phyloP scores from a whole-genome alignment of 306 rosid genomes.

The Elaeagnus macrophylla region DNA sequence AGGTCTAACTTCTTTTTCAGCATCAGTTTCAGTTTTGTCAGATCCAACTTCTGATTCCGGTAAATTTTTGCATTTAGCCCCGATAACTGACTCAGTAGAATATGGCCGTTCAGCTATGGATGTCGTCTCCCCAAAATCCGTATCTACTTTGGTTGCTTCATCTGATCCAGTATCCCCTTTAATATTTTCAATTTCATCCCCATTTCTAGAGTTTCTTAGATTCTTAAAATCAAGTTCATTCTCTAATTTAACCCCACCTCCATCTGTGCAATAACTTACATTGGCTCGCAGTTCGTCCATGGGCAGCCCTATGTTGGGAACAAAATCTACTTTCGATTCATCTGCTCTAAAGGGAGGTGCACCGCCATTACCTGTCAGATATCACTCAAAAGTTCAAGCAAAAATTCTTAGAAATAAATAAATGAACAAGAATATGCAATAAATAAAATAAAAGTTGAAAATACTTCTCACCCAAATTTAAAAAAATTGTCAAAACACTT shows the following conservation, averaged over 20 bases:
- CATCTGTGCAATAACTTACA: conserved; percentile 11
- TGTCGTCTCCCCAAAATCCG: conserved; percentile 14
- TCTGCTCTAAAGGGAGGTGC: conserved; percentile 1
- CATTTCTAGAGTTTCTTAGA: conserved; percentile 15
- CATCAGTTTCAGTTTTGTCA: background rate
- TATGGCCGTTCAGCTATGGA: too few relatives aligned
- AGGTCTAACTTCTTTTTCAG: background rate
- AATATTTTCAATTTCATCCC: conserved; percentile 5
- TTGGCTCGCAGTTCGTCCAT: conserved; percentile 15
- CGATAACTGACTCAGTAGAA: background rate
- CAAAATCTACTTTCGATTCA: background rate
- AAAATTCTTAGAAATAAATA: too few relatives aligned
- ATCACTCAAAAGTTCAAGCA: conserved; percentile 8
- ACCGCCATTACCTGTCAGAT: conserved; percentile 22
- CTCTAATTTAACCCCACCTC: conserved; percentile 23
- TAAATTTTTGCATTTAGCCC: too few relatives aligned
- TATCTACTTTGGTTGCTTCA: conserved; percentile 18
- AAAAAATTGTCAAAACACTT: conserved; percentile 10
- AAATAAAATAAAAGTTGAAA: background rate
- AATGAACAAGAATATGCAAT: too few relatives aligned
- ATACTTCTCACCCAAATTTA: background rate
- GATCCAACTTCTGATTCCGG: too few relatives aligned
- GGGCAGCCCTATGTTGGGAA: too few relatives aligned
- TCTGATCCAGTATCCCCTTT: conserved; percentile 14
- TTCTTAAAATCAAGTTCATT: conserved; percentile 19